Base-by-base conservation (phyloP, 2,329 filamentous ascomycete species). In the Dothidotthia symphoricarpi region DNA sequence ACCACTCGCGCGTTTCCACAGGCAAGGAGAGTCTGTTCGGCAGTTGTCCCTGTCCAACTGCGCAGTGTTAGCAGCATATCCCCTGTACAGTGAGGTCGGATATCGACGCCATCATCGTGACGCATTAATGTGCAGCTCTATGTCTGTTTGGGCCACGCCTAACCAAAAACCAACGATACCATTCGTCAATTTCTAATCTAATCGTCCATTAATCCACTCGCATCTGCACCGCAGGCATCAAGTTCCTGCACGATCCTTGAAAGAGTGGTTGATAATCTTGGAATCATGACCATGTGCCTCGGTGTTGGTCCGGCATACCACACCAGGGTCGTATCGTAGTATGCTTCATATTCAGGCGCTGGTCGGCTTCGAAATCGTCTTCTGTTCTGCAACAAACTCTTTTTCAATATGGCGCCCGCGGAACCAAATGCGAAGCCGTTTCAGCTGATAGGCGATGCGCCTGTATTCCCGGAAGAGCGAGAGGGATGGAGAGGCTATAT, bases 401-500 rank as follows among this genome's bases (percentile, higher is more conserved):
- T 22, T n/a, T 26, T 17, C 16, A 53, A 16, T 12, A 65, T 64
- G 61, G 60, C 59, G 16, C 59, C 60, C 4, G 53, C 59, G 16
- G 61, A 64, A 47, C 60, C 61, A 1, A 48, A 62, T 15, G 54
- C 57, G 16, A 46, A 51, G 27, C 47, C 54, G 7, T 65, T 64
- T 24, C 19, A 55, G 43, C 41, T 47, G 10, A 40, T 55, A 29
- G 58, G 58, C 10, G 44, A 60, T 14, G 43, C 52, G 3, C 62
- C 62, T 1, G 14, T 54, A 14, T 75, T 75, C 33, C 53, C 62
- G 1, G 66, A 71, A 31, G 73, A 76, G 45, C 55, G 59, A 6
- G 57, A 67, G 16, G 73, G 72, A 6, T 76, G 74, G 73, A 68
- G 67, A 41, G 73, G 73, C 6, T 86, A 84, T 43, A 71, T 87